Base-by-base conservation (phyloP, 1,284 basidiomycete genomes). In the Fistulina hepatica region DNA sequence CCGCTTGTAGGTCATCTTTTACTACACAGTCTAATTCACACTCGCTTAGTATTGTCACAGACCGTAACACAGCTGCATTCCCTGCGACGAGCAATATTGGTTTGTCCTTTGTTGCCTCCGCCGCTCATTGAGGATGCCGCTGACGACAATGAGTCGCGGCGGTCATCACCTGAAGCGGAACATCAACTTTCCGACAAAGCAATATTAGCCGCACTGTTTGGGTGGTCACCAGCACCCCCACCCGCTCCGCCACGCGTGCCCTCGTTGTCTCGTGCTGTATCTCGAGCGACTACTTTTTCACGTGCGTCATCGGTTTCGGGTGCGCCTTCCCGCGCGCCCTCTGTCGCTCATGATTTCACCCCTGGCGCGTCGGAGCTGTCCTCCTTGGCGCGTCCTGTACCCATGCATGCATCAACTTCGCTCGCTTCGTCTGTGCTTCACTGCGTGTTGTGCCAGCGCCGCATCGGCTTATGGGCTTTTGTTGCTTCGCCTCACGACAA, bases 401-500 rank as follows among this genome's bases (percentile, higher is more conserved):
- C 15, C 26, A 37, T 26, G 26, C 48, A 20, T 38, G 36, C 22
- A 28, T 24, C 3, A 13, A 28, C 9, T n/a, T n/a, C n/a, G n/a
- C n/a, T n/a, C n/a, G n/a, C n/a, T n/a, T n/a, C n/a, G n/a, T n/a
- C n/a, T 13, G 13, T 82, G 7, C 54, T 86, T 2, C 67, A 76
- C 41, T 88, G 82, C 44, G 42, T 59, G 5, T 59, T 88, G 15
- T 86, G 82, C 49, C 81, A 82, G 49, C 67, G 83, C 19, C 69
- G 82, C 7, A 64, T 86, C 28, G 83, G 83, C 2, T 57, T 88
- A 21, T 88, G 83, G 83, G 70, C 75, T 1, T 84, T 82, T 50
- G 51, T 60, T 11, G 61, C 61, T 5, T 53, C 52, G 12, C 39
- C 53, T 2, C 13, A 45, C 10, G 32, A 34, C 5, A 37, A 36